Conservation (phyloP, 2,329 filamentous ascomycete genomes). For the Ustulina deusta region DNA sequence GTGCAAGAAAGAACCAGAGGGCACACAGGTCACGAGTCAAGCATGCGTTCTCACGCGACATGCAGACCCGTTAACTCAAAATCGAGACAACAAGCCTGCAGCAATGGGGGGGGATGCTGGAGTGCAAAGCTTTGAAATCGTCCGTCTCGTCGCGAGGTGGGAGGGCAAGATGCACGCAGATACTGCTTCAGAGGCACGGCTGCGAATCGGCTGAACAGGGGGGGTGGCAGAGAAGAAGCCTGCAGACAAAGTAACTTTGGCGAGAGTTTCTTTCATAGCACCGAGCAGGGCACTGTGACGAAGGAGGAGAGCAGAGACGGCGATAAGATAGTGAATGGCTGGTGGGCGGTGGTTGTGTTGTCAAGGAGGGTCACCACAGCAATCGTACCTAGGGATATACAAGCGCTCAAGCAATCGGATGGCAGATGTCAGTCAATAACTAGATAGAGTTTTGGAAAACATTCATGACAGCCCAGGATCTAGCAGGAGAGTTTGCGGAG, state of each 20-base stretch:
- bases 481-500: neutral
- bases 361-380: conserved; percentile 22
- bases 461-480: conserved; percentile 8
- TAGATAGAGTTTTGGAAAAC: conserved; percentile 3
- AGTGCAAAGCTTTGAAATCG: neutral
- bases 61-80: conserved; percentile 3
- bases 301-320: neutral
- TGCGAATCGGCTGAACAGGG: neutral
- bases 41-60: neutral
- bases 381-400: neutral
- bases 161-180: conserved; percentile 2
- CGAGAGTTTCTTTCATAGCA: neutral
- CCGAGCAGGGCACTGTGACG: neutral
- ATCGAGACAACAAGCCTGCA: conserved; percentile 1
- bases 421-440: conserved; percentile 33
- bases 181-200: neutral
- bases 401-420: conserved; percentile 1
- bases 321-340: conserved; percentile 1
- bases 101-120: neutral
- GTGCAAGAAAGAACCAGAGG: conserved; percentile 2
- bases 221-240: neutral
- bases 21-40: neutral
- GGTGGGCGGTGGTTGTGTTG: conserved; percentile 1
- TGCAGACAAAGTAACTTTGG: neutral
- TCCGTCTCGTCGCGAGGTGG: neutral